Conservation (phyloP, 129 eudicot genomes). For the Erigeron canadensis region DNA sequence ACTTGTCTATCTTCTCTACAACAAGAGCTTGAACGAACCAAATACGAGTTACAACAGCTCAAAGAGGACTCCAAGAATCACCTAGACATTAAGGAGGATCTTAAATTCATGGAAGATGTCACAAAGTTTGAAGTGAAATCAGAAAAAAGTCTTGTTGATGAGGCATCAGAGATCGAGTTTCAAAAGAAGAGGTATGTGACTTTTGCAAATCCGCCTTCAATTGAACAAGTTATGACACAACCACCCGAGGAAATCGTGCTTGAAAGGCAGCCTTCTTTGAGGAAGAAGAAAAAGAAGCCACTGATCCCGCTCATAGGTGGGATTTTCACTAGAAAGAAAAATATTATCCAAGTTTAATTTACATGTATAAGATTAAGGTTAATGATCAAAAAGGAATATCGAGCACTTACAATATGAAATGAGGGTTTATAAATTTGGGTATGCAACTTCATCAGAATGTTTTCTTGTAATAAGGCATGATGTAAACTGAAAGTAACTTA, state of each 20-base stretch:
- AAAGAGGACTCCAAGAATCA: constrained; percentile 47
- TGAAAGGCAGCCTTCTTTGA: constrained; percentile 65
- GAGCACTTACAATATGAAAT: constrained; percentile 14
- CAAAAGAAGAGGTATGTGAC: constrained; percentile 68
- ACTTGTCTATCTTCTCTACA: constrained; percentile 63
- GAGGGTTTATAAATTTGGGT: constrained; percentile 1
- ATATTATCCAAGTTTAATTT: constrained; percentile 28
- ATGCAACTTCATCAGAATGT: constrained; percentile 1
- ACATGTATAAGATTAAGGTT: background rate
- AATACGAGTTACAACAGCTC: constrained; percentile 54
- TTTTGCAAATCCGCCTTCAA: constrained; percentile 56
- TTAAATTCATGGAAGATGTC: constrained; percentile 53
- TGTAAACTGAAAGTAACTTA: too few species aligned
- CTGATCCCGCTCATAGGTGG: constrained; percentile 74
- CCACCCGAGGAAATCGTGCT: constrained; percentile 33
- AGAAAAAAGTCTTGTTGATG: constrained; percentile 20
- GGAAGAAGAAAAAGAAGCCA: constrained; percentile 74
- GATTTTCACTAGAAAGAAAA: constrained; percentile 59
- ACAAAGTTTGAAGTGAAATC: constrained; percentile 32
- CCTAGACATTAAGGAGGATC: constrained; percentile 42
- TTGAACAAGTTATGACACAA: constrained; percentile 43
- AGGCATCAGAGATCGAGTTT: constrained; percentile 31
- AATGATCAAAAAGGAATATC: constrained; percentile 6
- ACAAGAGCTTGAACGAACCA: constrained; percentile 77
- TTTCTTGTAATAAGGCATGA: constrained; percentile 4